phyloP scores from a whole-genome alignment of 2,329 filamentous ascomycete species.

The Rhexocercosporidium sp. region DNA sequence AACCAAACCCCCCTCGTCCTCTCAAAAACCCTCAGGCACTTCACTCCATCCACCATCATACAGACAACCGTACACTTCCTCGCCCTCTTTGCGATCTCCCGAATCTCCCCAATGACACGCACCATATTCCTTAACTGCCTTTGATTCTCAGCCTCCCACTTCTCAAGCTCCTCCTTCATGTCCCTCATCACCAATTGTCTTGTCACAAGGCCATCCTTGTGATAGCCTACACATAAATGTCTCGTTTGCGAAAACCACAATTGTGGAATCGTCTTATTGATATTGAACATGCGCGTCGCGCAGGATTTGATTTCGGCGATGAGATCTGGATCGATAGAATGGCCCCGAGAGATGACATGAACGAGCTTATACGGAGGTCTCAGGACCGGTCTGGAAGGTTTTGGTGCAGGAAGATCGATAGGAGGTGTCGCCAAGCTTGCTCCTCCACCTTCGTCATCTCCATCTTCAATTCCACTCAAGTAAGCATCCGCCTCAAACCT shows the following conservation, averaged over 20 bases:
- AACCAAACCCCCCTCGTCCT: background rate
- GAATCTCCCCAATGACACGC: conserved; percentile 14
- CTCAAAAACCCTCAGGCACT: conserved; percentile 1
- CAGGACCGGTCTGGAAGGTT: conserved; percentile 11
- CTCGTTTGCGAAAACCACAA: conserved; percentile 21
- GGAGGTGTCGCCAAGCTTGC: conserved; percentile 3
- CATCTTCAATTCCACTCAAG: conserved; percentile 12
- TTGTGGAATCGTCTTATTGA: conserved; percentile 14
- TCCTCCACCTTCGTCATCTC: background rate
- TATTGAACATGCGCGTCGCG: conserved; percentile 15
- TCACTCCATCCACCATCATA: conserved; percentile 13
- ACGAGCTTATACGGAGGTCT: conserved; percentile 20
- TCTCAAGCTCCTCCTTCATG: conserved; percentile 14
- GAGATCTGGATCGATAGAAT: conserved; percentile 6
- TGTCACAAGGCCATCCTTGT: conserved; percentile 17
- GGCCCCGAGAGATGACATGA: conserved; percentile 17
- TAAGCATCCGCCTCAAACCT: conserved; percentile 23
- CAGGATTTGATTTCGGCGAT: conserved; percentile 21
- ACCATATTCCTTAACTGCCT: conserved; percentile 14
- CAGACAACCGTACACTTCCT: conserved; percentile 19
- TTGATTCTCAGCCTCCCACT: conserved; percentile 19
- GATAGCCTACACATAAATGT: conserved; percentile 15
- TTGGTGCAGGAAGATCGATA: conserved; percentile 13
- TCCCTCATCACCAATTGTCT: conserved; percentile 14
- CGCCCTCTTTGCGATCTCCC: conserved; percentile 8